phyloP scores from a whole-genome alignment of 108 stramenopile species.

The Craspedostauros australis region DNA sequence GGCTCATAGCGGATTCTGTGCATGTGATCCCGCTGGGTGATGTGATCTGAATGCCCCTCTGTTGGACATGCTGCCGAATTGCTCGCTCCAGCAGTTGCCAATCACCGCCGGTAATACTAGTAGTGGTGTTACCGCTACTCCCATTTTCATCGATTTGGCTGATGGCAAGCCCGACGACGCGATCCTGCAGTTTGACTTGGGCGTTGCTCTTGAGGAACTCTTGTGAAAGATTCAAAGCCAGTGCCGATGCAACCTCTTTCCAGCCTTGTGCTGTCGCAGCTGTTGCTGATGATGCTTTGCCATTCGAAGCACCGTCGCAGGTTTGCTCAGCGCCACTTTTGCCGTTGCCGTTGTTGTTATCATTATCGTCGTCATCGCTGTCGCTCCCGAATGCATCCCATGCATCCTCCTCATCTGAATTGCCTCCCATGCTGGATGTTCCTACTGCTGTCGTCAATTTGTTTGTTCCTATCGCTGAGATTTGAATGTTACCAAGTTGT shows the following conservation, averaged over 20 bases:
- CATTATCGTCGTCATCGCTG: conserved; percentile 33
- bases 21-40: not conserved
- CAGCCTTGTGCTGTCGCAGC: not conserved
- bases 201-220: conserved; percentile 32
- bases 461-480: no score
- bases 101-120: not conserved
- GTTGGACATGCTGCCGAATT: conserved; percentile 1
- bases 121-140: not conserved
- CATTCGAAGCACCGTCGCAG: no score
- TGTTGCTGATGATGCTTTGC: no score
- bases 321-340: not conserved
- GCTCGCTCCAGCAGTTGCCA: not conserved
- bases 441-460: no score
- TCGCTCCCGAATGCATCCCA: conserved; percentile 69
- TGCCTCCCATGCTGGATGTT: no score
- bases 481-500: no score
- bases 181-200: conserved; percentile 31
- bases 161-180: conserved; percentile 37
- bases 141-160: no score
- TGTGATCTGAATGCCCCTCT: not conserved
- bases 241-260: conserved; percentile 2
- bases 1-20: not conserved
- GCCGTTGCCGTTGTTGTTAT: conserved; percentile 1
- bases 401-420: conserved; percentile 20
- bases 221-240: conserved; percentile 31